These are phyloP conservation scores for Phytophthora pisi DNA, from an alignment of 352 stramenopile species.

Conservation along the genomic window DNA sequence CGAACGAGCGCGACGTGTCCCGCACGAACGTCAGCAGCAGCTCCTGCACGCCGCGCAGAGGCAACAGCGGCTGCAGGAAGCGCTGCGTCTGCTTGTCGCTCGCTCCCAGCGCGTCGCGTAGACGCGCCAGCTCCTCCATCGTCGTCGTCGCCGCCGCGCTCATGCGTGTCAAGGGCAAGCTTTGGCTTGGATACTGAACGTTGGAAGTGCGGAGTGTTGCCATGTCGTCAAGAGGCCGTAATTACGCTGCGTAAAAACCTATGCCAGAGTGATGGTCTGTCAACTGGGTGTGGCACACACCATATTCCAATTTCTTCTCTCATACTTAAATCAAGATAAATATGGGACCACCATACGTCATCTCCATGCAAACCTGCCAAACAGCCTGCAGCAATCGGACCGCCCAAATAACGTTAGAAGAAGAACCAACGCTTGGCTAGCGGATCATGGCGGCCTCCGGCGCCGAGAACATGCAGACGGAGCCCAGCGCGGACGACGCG, in stretches of 20 bases:
- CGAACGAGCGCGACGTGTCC: slow-evolving; percentile 62
- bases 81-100: slow-evolving; percentile 59
- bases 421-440: slow-evolving; percentile 28
- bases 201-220: background rate
- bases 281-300: background rate
- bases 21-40: slow-evolving; percentile 73
- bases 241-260: background rate
- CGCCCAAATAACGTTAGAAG: background rate
- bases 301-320: background rate
- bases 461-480: slow-evolving; percentile 17
- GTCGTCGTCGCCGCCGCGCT: background rate
- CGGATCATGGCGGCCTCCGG: slow-evolving; percentile 26
- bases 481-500: slow-evolving; percentile 9
- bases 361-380: background rate
- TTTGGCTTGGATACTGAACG: background rate
- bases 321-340: background rate
- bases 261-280: background rate
- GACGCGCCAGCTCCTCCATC: slow-evolving; percentile 36
- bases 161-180: background rate
- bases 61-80: slow-evolving; percentile 65
- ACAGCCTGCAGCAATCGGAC: background rate
- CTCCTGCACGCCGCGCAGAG: slow-evolving; percentile 65
- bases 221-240: background rate
- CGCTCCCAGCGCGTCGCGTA: slow-evolving; percentile 47
- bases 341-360: background rate